phyloP scores from a whole-genome alignment of 768 basidiomycete genomes.

The Floccularia luteovirens region DNA sequence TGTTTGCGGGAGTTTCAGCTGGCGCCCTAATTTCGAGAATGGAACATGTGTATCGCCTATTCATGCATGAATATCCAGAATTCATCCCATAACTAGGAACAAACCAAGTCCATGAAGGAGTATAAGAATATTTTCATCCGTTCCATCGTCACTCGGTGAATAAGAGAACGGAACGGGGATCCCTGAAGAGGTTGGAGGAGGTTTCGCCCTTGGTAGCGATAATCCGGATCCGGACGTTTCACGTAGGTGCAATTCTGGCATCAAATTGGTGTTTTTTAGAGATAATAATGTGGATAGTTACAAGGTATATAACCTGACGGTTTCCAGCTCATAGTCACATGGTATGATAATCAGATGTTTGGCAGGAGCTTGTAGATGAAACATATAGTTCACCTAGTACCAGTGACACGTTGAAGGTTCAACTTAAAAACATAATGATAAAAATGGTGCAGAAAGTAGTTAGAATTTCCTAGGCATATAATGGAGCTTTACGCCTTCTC shows the following conservation, averaged over 20 bases:
- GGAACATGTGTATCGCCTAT: slow-evolving; percentile 80
- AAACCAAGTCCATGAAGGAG: slow-evolving; percentile 82
- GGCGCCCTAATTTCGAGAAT: slow-evolving; percentile 65
- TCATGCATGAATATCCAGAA: background rate
- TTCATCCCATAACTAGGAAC: slow-evolving; percentile 2
- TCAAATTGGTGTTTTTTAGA: background rate
- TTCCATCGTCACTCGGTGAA: slow-evolving; percentile 69
- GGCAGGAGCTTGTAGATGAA: no score
- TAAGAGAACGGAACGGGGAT: slow-evolving; percentile 61
- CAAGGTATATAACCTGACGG: no score
- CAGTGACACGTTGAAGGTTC: no score
- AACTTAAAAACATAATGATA: no score
- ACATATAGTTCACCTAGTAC: no score
- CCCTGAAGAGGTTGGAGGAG: slow-evolving; percentile 31
- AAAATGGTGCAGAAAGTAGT: no score
- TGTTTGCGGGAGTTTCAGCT: slow-evolving; percentile 84
- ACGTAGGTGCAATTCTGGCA: slow-evolving; percentile 25
- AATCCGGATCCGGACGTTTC: slow-evolving; percentile 13
- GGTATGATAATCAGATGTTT: no score
- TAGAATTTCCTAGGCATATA: no score
- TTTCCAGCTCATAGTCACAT: no score
- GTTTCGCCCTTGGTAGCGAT: slow-evolving; percentile 33
- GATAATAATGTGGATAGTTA: no score
- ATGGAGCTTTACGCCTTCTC: no score
- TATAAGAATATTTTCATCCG: slow-evolving; percentile 79